Conservation (phyloP, 805 yeast genomes). For the Jamesozyma lodderae region DNA sequence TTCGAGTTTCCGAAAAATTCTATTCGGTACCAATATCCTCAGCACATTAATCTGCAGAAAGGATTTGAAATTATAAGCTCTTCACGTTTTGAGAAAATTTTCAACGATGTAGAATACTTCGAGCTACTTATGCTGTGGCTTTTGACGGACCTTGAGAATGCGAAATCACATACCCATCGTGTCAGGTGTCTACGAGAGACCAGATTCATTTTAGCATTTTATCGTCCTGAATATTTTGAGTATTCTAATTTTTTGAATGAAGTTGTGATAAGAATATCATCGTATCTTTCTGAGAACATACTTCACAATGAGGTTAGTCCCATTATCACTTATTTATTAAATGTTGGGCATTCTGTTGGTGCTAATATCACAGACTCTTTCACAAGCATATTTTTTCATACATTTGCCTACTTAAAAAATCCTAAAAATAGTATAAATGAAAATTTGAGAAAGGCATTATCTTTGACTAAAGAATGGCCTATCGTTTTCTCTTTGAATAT, state of each 20-base stretch:
- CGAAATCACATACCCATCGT: slow-evolving; percentile 6
- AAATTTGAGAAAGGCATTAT: background rate
- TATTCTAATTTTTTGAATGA: slow-evolving; percentile 3
- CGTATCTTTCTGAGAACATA: slow-evolving; percentile 5
- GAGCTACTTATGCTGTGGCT: slow-evolving; percentile 12
- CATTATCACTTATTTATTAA: slow-evolving; percentile 8
- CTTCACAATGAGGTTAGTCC: slow-evolving; percentile 13
- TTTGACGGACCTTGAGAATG: slow-evolving; percentile 13
- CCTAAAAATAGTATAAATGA: background rate
- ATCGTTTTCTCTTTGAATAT: slow-evolving; percentile 1
- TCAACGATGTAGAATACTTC: slow-evolving; percentile 5
- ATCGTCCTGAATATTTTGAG: slow-evolving; percentile 5
- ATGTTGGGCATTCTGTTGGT: slow-evolving; percentile 2
- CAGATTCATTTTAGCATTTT: slow-evolving; percentile 11
- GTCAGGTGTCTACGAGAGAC: slow-evolving; percentile 15
- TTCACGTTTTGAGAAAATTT: background rate
- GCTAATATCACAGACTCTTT: slow-evolving; percentile 8
- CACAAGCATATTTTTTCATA: slow-evolving; percentile 9
- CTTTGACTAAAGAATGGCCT: background rate
- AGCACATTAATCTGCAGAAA: slow-evolving; percentile 9
- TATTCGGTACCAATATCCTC: slow-evolving; percentile 12
- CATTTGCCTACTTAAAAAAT: background rate
- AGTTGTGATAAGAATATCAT: slow-evolving; percentile 9
- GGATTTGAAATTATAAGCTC: slow-evolving; percentile 8
- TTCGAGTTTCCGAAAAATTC: slow-evolving; percentile 2